A percentile compares a stretch with the other conserved stretches of the same genome.
Evolutionary conservation across 1,139 yeast species (phyloP).

Genomic region (Yamadazyma siamensis): DNA sequence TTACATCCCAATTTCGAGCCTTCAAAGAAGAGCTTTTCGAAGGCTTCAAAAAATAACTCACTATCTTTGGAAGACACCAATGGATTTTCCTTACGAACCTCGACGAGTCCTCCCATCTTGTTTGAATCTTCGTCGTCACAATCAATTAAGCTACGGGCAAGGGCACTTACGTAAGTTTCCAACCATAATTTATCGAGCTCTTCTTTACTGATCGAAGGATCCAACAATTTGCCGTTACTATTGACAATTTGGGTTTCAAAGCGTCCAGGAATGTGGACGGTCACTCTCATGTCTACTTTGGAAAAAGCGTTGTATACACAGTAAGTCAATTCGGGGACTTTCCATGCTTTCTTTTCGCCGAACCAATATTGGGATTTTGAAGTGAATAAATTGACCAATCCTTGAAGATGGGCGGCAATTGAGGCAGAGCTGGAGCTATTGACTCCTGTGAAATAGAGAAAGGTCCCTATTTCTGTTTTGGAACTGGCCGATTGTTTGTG

Average conservation of each 20-base stretch:
- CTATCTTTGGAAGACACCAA: slow-evolving; percentile 48
- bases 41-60: slow-evolving; percentile 52
- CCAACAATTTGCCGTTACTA: slow-evolving; percentile 42
- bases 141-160: slow-evolving; percentile 64
- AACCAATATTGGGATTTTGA: slow-evolving; percentile 56
- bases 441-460: slow-evolving; percentile 54
- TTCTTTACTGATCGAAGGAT: slow-evolving; percentile 32
- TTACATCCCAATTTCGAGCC: slow-evolving; percentile 68
- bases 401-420: slow-evolving; percentile 69
- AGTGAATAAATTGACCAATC: slow-evolving; percentile 69
- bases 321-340: slow-evolving; percentile 62
- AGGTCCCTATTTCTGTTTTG: slow-evolving; percentile 48
- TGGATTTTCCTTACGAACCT: slow-evolving; percentile 53
- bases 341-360: slow-evolving; percentile 69
- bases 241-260: slow-evolving; percentile 46
- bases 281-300: slow-evolving; percentile 65
- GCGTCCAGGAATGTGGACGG: slow-evolving; percentile 65
- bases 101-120: slow-evolving; percentile 51
- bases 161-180: slow-evolving; percentile 67
- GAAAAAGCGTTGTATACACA: slow-evolving; percentile 56
- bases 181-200: slow-evolving; percentile 49
- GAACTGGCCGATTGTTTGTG: slow-evolving; percentile 45
- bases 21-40: slow-evolving; percentile 61
- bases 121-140: slow-evolving; percentile 62
- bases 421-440: slow-evolving; percentile 58